Evolutionary conservation across 345 rosid genomes (phyloP).

Genomic region (Eucalyptus camaldulensis): DNA sequence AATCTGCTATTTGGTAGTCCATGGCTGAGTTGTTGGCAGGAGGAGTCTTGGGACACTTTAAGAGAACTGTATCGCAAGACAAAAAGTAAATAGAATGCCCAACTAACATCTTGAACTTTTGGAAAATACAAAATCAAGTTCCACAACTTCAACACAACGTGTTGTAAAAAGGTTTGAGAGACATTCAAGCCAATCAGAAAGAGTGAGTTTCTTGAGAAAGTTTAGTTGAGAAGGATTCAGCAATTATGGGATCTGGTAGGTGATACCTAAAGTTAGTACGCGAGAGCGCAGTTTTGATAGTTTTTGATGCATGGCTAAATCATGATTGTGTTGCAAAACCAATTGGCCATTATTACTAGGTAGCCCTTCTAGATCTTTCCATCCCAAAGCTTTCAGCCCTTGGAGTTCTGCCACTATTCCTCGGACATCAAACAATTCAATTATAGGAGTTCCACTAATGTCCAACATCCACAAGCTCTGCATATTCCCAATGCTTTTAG

Average conservation of each 20-base stretch:
- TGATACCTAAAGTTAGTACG: background rate
- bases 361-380: fast-evolving
- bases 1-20: constrained; percentile 69
- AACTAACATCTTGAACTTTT: background rate
- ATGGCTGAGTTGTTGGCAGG: constrained; percentile 31
- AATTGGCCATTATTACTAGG: background rate
- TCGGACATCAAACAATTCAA: fast-evolving
- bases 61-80: constrained; percentile 22
- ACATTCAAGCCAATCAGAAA: no score
- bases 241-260: fast-evolving
- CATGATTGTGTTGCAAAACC: fast-evolving
- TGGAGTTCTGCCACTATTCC: background rate
- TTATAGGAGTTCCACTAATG: fast-evolving
- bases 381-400: fast-evolving
- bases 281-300: background rate
- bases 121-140: background rate
- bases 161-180: no score
- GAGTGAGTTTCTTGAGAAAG: no score
- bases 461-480: background rate
- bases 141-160: background rate
- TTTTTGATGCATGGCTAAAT: no score
- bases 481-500: no score
- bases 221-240: no score
- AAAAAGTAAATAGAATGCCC: background rate
- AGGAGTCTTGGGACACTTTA: constrained; percentile 59